Evolutionary conservation across 176 grass and related monocot genomes (phyloP), one percentile per base, ranked within the genome.

Genomic region (Triticum monococcum): DNA sequence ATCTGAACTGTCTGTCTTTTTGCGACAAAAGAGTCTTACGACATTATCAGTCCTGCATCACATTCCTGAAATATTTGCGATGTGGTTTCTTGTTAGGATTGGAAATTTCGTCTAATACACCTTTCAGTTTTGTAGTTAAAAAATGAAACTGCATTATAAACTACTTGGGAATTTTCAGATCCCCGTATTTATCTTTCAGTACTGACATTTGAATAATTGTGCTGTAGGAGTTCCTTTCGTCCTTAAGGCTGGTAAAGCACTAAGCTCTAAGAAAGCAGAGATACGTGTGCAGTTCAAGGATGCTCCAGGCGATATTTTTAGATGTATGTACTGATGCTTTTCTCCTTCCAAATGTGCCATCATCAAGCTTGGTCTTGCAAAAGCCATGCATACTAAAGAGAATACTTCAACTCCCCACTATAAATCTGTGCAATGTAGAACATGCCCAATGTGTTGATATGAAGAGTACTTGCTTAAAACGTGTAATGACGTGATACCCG

Each of bases 251-350:
- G 97, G 97, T 61, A 99, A 99, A 94, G 94, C 94, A 82, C 65
- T 99, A 67, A 91, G 87, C 78, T 91, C 89, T 5, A 99, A 84
- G 78, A 99, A 99, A 92, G 97, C 94, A 57, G 94, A 99, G 90
- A 96, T 99, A 79, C 93, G 97, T 68, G 92, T 99, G 72, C 97
- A 99, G 57, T 99, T 99, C 89, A 99, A 94, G 83, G 97, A 99
- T 94, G 85, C 89, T 75, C 97, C 97, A 71, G 94, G 97, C 71
- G 97, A 99, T 81, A 99, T 99, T 81, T 99, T 99, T 87, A 91
- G 45, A 94, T 93, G 97, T 99, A 91, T 30, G 86, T 22, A 37
- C 59, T 87, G 72, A 75, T 74, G 14, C 8, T 79, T 66, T 59
- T 31, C 38, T 40, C 50, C 12, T 52, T 54, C 69, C 14, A 82